Conservation (phyloP, 805 yeast genomes). For the Candida stauntonica region DNA sequence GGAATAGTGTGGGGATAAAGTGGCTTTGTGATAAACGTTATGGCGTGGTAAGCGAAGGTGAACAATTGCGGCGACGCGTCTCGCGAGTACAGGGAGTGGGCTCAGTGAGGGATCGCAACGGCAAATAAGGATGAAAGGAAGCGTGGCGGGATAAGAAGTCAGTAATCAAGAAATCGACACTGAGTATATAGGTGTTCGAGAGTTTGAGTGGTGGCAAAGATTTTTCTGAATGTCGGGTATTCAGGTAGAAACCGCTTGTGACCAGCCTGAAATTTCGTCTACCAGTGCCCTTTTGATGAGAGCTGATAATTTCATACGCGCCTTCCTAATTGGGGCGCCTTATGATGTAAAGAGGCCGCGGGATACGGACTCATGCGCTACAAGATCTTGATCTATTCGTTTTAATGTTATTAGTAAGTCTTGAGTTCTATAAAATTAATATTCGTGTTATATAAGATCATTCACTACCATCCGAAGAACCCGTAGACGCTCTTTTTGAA, state of each 20-base stretch:
- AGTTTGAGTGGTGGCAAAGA: neutral
- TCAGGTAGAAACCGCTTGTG: neutral
- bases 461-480: conserved; percentile 28
- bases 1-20: no score
- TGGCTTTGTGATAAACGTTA: no score
- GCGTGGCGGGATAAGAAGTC: no score
- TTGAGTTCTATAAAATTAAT: no score
- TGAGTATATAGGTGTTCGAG: no score
- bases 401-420: no score
- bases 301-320: neutral
- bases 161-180: no score
- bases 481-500: conserved; percentile 43
- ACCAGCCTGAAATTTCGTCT: neutral
- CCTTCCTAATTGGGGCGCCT: neutral
- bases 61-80: neutral
- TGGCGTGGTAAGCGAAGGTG: neutral
- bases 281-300: neutral
- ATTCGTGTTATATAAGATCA: no score
- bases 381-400: no score
- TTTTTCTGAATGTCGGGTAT: no score
- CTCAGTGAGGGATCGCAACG: neutral
- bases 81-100: neutral
- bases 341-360: neutral
- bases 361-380: no score
- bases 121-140: no score